Evolutionary conservation across 2,329 filamentous ascomycete species (phyloP), one percentile per base, ranked within the genome.

Genomic region (Beauveria sp.): DNA sequence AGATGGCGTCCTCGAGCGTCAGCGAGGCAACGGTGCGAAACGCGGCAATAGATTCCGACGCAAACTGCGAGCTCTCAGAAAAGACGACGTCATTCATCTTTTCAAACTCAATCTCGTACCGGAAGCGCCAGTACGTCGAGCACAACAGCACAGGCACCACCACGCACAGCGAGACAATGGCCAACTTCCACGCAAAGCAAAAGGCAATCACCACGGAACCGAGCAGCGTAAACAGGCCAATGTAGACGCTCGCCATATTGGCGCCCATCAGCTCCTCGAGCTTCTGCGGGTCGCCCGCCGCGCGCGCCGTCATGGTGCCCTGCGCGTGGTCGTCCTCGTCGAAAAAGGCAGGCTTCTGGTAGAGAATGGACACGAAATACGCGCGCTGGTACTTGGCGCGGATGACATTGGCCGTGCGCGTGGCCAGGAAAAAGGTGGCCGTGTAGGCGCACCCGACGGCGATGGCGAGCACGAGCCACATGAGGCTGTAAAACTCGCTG

Each of bases 161-260:
- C 9, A 88, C 83, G 66, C 85, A 88, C 9, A 86, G 75, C 0
- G 83, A 81, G 0, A 93, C 86, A 0, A 91, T 74, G 0, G 87
- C 84, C 9, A 93, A 78, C 70, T 91, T 93, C 90, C 90, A 93
- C 1, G 88, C 87, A 69, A 88, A 91, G 4, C 81, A 77, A 67
- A 90, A 91, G 1, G 87, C 80, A 57, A 93, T 88, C 49, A 81
- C 76, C 16, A 90, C 73, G 8, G 83, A 84, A 0, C 88, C 89
- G 9, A 84, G 67, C 3, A 93, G 73, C 54, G 83, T 88, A 69
- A 90, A 87, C 24, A 88, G 69, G 9, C 87, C 84, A 22, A 87
- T 83, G 63, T 79, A 79, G 2, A 84, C 80, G 65, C 89, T 79
- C 2, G 85, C 80, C 79, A 88, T 83, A 68, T 88, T 87, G 51